These are phyloP conservation scores for Carex cristatella DNA, from an alignment of 176 grass and related monocot species.

Conservation along the genomic window DNA sequence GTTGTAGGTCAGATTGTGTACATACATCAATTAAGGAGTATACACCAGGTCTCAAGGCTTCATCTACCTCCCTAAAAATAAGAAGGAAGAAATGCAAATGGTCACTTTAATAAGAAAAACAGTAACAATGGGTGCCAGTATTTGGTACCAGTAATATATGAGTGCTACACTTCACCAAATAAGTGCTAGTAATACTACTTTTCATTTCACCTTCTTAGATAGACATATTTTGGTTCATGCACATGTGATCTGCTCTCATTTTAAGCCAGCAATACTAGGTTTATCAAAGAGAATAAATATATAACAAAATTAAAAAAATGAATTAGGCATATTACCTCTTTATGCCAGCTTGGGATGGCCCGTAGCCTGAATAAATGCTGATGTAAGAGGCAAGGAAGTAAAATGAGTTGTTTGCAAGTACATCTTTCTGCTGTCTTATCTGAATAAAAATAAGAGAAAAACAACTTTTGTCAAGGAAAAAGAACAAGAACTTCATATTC, in stretches of 20 bases:
- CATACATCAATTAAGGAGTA: slow-evolving; percentile 95
- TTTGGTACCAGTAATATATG: slow-evolving; percentile 12
- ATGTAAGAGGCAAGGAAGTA: slow-evolving; percentile 89
- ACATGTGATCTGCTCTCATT: background rate
- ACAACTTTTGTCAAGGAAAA: background rate
- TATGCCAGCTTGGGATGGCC: slow-evolving; percentile 66
- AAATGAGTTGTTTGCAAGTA: slow-evolving; percentile 49
- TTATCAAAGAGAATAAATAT: background rate
- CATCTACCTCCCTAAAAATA: slow-evolving; percentile 68
- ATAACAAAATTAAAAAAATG: background rate
- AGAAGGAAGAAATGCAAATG: background rate
- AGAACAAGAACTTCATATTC: background rate
- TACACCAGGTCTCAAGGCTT: slow-evolving; percentile 78
- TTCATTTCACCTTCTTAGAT: background rate
- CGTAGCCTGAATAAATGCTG: slow-evolving; percentile 73
- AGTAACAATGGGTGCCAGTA: slow-evolving; percentile 6
- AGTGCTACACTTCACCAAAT: background rate
- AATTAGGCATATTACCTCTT: slow-evolving; percentile 35
- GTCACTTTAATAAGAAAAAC: background rate
- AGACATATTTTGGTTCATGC: background rate
- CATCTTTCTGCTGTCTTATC: slow-evolving; percentile 96
- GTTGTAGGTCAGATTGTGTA: slow-evolving; percentile 74
- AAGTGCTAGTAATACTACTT: background rate
- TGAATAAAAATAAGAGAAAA: slow-evolving; percentile 35
- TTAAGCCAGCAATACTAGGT: background rate